phyloP scores from a whole-genome alignment of 2,329 filamentous ascomycete genomes.

The Cyanodermella asteris region DNA sequence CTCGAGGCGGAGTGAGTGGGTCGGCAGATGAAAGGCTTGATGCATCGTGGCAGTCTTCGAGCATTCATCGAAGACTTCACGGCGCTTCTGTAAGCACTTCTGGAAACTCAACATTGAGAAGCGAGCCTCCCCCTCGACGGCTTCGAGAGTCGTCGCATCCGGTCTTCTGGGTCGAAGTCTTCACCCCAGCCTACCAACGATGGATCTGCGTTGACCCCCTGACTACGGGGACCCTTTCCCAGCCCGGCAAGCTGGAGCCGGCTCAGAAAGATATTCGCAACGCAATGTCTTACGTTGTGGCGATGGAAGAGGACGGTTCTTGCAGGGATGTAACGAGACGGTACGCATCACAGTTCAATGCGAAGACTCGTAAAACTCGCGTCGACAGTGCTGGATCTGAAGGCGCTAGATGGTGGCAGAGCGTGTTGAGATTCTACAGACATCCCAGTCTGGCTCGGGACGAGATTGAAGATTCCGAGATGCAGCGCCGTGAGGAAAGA shows the following conservation, averaged over 20 bases:
- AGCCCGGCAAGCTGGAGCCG: constrained; percentile 58
- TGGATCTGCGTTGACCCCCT: constrained; percentile 79
- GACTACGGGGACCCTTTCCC: constrained; percentile 59
- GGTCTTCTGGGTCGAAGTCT: constrained; percentile 84
- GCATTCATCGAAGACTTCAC: constrained; percentile 1
- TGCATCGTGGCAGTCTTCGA: not conserved
- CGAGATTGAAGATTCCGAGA: constrained; percentile 60
- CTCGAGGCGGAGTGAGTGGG: not conserved
- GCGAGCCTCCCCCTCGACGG: constrained; percentile 17
- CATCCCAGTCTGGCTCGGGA: constrained; percentile 40
- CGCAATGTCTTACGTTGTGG: constrained; percentile 60
- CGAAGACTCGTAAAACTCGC: constrained; percentile 66
- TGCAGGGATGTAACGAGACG: constrained; percentile 70
- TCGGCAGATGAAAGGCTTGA: not conserved
- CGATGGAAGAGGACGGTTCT: constrained; percentile 58
- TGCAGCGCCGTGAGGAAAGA: constrained; percentile 45
- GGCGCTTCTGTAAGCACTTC: not conserved
- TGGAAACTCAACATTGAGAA: constrained; percentile 6
- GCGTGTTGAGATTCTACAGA: constrained; percentile 20
- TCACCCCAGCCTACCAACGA: constrained; percentile 68
- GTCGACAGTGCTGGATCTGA: constrained; percentile 45
- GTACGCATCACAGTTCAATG: constrained; percentile 73
- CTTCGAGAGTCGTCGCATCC: constrained; percentile 56
- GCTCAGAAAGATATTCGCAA: constrained; percentile 59
- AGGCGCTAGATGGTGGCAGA: constrained; percentile 34